Evolutionary conservation across 768 basidiomycete species (phyloP).

Genomic region (Pilatotrama ljubarskyi): DNA sequence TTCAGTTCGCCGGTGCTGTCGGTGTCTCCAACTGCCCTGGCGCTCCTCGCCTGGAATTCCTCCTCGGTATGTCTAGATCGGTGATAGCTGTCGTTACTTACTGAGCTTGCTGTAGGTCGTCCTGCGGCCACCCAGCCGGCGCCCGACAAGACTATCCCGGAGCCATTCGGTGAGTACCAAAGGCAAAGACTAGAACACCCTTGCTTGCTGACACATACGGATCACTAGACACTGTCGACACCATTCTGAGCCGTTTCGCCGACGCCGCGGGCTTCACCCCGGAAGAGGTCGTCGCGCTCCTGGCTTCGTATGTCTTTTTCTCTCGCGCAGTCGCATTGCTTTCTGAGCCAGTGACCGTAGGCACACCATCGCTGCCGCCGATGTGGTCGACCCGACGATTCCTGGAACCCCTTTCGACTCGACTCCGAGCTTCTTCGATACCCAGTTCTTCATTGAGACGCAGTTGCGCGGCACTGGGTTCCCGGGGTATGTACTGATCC

Average conservation of each 20-base stretch:
- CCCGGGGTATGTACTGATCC: slow-evolving; percentile 25
- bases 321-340: background rate
- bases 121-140: slow-evolving; percentile 18
- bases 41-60: slow-evolving; percentile 37
- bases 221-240: slow-evolving; percentile 21
- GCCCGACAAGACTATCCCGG: slow-evolving; percentile 19
- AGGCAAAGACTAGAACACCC: background rate
- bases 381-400: slow-evolving; percentile 27
- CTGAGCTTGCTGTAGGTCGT: slow-evolving; percentile 21
- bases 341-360: background rate
- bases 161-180: slow-evolving; percentile 8
- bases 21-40: slow-evolving; percentile 41
- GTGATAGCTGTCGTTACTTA: background rate
- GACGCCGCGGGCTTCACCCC: slow-evolving; percentile 22
- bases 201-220: background rate
- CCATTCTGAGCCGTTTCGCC: slow-evolving; percentile 21
- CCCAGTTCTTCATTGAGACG: slow-evolving; percentile 31
- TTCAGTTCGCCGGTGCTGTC: slow-evolving; percentile 39
- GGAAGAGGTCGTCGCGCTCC: slow-evolving; percentile 23
- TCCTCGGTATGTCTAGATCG: slow-evolving; percentile 29
- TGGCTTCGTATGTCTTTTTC: slow-evolving; percentile 25
- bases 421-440: slow-evolving; percentile 28
- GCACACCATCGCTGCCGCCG: slow-evolving; percentile 26
- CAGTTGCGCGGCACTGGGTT: slow-evolving; percentile 28
- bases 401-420: slow-evolving; percentile 29